phyloP scores from a whole-genome alignment of 805 yeast genomes.

The Cyberlindnera maclurae region DNA sequence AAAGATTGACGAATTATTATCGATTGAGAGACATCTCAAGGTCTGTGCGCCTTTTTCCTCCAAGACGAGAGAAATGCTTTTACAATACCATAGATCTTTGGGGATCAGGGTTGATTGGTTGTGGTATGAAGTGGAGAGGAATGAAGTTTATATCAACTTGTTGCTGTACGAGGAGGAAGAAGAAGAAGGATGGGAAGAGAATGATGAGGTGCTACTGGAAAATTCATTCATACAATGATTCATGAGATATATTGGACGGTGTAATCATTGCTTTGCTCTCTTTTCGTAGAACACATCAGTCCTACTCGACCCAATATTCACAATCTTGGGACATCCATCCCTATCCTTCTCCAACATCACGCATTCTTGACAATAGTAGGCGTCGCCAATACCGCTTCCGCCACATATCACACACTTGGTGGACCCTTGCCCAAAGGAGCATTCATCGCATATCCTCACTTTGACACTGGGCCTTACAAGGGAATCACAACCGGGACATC shows the following conservation, averaged over 20 bases:
- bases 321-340: slow-evolving; percentile 87
- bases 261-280: slow-evolving; percentile 25
- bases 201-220: slow-evolving; percentile 18
- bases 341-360: slow-evolving; percentile 70
- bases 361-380: slow-evolving; percentile 83
- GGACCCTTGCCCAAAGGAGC: slow-evolving; percentile 63
- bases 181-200: slow-evolving; percentile 4
- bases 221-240: slow-evolving; percentile 16
- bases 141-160: slow-evolving; percentile 33
- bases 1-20: slow-evolving; percentile 32
- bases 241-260: too few relatives aligned
- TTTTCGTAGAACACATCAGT: slow-evolving; percentile 59
- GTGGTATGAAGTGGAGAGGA: slow-evolving; percentile 45
- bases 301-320: slow-evolving; percentile 73
- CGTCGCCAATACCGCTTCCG: slow-evolving; percentile 53
- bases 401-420: slow-evolving; percentile 79
- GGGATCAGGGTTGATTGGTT: slow-evolving; percentile 51
- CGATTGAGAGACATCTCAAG: slow-evolving; percentile 31
- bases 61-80: slow-evolving; percentile 44
- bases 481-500: slow-evolving; percentile 87
- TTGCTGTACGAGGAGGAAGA: slow-evolving; percentile 17
- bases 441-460: slow-evolving; percentile 77
- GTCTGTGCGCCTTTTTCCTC: slow-evolving; percentile 48
- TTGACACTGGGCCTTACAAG: slow-evolving; percentile 60
- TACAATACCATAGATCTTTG: slow-evolving; percentile 37